These are phyloP conservation scores for Athelia sp. DNA, from an alignment of 1,284 basidiomycete species.

Conservation along the genomic window DNA sequence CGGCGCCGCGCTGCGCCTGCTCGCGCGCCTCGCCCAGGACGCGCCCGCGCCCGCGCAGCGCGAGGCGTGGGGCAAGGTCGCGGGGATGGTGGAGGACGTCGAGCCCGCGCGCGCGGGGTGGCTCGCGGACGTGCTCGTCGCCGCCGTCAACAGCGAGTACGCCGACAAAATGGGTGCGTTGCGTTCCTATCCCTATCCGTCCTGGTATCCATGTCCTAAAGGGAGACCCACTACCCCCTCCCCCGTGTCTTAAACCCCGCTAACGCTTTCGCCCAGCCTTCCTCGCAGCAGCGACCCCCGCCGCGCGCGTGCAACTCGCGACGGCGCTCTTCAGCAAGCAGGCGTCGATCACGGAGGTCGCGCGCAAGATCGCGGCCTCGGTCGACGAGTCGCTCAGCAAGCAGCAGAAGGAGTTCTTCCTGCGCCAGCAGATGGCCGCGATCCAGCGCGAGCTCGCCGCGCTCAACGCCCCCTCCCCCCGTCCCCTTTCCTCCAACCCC, in stretches of 20 bases:
- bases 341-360: constrained; percentile 69
- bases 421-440: constrained; percentile 83
- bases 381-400: constrained; percentile 75
- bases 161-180: constrained; percentile 64
- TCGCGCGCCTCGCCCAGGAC: constrained; percentile 64
- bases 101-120: constrained; percentile 54
- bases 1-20: constrained; percentile 53
- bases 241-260: too few species aligned
- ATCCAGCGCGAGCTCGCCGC: constrained; percentile 83
- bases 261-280: constrained; percentile 40
- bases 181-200: too few species aligned
- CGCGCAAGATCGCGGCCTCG: constrained; percentile 71
- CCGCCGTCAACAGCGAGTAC: constrained; percentile 58
- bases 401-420: constrained; percentile 79
- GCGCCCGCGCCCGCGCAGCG: constrained; percentile 48
- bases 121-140: constrained; percentile 72
- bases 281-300: constrained; percentile 48
- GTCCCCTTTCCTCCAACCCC: too few species aligned
- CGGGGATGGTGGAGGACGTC: constrained; percentile 60
- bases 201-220: too few species aligned
- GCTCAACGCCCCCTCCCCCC: constrained; percentile 40
- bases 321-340: constrained; percentile 68
- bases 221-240: too few species aligned
- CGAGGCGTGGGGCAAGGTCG: constrained; percentile 61
- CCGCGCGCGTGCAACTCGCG: constrained; percentile 57